Evolutionary conservation across 495 filamentous ascomycete genomes (phyloP).

Genomic region (Hypoxylon intermedium): DNA sequence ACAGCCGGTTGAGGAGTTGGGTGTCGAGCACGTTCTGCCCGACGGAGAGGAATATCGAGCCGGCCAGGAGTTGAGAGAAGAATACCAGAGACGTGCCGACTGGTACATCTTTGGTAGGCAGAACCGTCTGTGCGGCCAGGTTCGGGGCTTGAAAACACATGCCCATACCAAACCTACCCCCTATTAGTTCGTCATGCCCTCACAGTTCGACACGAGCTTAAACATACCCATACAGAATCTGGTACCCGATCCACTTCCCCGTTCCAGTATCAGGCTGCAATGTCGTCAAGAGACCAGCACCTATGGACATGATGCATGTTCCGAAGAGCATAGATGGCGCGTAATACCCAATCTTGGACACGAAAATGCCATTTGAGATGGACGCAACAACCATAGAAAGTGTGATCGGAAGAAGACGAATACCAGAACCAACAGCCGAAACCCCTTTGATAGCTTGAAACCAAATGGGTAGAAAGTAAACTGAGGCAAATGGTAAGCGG

Average conservation of each 20-base stretch:
- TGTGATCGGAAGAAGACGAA: conserved; percentile 57
- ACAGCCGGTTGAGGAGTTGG: conserved; percentile 55
- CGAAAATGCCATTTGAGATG: conserved; percentile 53
- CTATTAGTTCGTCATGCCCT: conserved; percentile 37
- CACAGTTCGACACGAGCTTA: conserved; percentile 36
- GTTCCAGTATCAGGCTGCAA: conserved; percentile 58
- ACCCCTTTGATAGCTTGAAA: conserved; percentile 70
- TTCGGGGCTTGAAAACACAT: conserved; percentile 47
- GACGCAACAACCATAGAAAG: conserved; percentile 47
- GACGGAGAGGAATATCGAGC: conserved; percentile 67
- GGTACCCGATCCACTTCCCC: conserved; percentile 71
- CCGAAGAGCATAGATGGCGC: conserved; percentile 63
- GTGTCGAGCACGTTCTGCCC: conserved; percentile 68
- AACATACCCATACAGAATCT: conserved; percentile 62
- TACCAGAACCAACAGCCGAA: conserved; percentile 59
- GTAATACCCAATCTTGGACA: conserved; percentile 64
- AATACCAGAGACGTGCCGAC: conserved; percentile 74
- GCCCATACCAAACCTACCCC: conserved; percentile 49
- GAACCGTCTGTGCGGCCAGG: conserved; percentile 71
- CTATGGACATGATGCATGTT: conserved; percentile 62
- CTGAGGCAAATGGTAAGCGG: conserved; percentile 17
- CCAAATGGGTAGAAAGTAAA: conserved; percentile 69
- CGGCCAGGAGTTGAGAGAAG: conserved; percentile 66
- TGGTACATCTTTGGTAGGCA: conserved; percentile 67
- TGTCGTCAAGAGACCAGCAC: conserved; percentile 69